Conservation (phyloP, 2,329 filamentous ascomycete species). For the Catunica adiposa region DNA sequence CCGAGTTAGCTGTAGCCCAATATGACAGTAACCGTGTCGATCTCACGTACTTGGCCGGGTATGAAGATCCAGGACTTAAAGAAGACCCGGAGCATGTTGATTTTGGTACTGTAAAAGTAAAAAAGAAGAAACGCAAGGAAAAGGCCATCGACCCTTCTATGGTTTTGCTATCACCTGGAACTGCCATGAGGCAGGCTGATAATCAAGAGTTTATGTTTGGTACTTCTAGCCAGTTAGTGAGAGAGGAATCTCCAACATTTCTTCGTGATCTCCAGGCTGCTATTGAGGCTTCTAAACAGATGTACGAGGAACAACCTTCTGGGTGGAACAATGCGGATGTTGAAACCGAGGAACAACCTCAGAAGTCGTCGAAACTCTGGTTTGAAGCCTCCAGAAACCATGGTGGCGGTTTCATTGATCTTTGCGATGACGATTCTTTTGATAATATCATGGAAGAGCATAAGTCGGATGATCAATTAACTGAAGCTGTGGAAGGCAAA, state of each 20-base stretch:
- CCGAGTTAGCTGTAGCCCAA: constrained; percentile 12
- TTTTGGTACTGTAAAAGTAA: constrained; percentile 17
- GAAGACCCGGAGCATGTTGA: neutral
- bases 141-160: constrained; percentile 17
- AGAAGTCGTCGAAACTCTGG: constrained; percentile 41
- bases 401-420: constrained; percentile 32
- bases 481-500: too few species aligned
- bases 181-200: constrained; percentile 48
- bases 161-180: constrained; percentile 48
- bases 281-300: constrained; percentile 39
- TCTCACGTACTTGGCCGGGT: constrained; percentile 12
- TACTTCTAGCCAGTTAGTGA: constrained; percentile 66
- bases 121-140: constrained; percentile 22
- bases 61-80: constrained; percentile 13
- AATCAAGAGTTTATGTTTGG: constrained; percentile 70
- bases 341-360: neutral
- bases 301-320: constrained; percentile 2
- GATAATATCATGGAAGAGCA: neutral
- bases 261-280: constrained; percentile 46
- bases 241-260: constrained; percentile 53
- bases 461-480: too few species aligned
- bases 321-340: constrained; percentile 2
- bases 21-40: constrained; percentile 12
- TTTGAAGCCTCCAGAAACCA: constrained; percentile 49
- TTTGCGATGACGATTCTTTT: constrained; percentile 26